phyloP scores from a whole-genome alignment of 1,139 yeast species.

The Yamadazyma dendronema region DNA sequence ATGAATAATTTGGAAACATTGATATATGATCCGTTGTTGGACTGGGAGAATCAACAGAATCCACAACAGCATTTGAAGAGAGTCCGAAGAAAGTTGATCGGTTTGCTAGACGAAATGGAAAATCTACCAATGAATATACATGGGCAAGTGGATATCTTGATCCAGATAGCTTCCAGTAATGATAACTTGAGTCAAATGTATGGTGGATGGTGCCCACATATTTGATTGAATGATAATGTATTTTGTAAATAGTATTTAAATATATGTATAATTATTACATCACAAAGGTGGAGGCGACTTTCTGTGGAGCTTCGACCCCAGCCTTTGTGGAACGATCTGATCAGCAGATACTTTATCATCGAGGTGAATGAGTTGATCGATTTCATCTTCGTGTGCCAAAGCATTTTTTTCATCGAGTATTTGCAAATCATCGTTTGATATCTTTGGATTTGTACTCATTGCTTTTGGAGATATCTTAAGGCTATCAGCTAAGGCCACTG shows the following conservation, averaged over 20 bases:
- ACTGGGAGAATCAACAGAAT: conserved; percentile 51
- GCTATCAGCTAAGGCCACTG: too few species aligned
- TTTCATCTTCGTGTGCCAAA: conserved; percentile 5
- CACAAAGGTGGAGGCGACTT: conserved; percentile 16
- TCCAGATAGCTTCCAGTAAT: conserved; percentile 76
- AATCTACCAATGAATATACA: conserved; percentile 85
- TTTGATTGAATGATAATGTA: conserved; percentile 18
- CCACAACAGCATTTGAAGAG: conserved; percentile 73
- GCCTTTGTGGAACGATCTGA: not conserved
- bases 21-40: conserved; percentile 86
- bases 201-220: conserved; percentile 88
- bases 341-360: conserved; percentile 3
- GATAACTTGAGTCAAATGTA: conserved; percentile 83
- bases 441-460: not conserved
- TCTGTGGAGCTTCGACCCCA: conserved; percentile 12
- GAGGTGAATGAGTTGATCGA: conserved; percentile 8
- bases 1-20: conserved; percentile 93
- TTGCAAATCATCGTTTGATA: not conserved
- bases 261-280: not conserved
- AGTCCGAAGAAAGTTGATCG: conserved; percentile 79
- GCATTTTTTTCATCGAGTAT: not conserved
- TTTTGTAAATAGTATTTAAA: not conserved
- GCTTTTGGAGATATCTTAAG: too few species aligned
- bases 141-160: conserved; percentile 89
- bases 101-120: conserved; percentile 72